phyloP scores from a whole-genome alignment of 2,329 filamentous ascomycete genomes.

The Dendryphion nanum region DNA sequence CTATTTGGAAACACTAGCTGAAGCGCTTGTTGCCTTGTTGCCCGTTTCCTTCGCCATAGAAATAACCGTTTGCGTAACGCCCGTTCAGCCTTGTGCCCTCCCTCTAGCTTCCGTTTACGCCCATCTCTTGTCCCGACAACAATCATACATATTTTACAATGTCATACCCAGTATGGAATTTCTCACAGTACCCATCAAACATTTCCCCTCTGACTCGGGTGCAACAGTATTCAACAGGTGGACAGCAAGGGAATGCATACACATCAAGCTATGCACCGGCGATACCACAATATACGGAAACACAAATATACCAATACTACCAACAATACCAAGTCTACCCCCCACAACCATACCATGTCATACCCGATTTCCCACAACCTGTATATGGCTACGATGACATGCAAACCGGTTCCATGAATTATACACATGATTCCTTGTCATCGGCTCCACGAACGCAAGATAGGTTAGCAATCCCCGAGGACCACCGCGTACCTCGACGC shows the following conservation, averaged over 20 bases:
- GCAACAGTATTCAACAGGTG: too few species aligned
- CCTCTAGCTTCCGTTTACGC: too few species aligned
- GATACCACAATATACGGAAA: slow-evolving; percentile 31
- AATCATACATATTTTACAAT: background rate
- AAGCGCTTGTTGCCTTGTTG: background rate
- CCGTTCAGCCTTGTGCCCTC: background rate
- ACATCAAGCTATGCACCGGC: slow-evolving; percentile 1
- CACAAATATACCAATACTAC: slow-evolving; percentile 29
- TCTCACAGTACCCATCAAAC: too few species aligned
- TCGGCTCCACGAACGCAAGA: background rate
- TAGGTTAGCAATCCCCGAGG: slow-evolving; percentile 7
- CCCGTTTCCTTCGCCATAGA: background rate
- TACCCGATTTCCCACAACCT: slow-evolving; percentile 18
- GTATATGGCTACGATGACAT: slow-evolving; percentile 3
- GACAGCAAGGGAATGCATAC: too few species aligned
- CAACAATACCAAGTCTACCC: slow-evolving; percentile 30
- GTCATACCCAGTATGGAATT: background rate
- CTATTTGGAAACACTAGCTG: background rate
- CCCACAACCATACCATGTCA: slow-evolving; percentile 24
- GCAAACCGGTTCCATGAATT: slow-evolving; percentile 2
- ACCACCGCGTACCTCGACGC: slow-evolving; percentile 7
- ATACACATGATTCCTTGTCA: background rate
- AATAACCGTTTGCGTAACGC: background rate
- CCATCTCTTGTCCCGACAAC: background rate
- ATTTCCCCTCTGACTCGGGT: too few species aligned